A percentile compares a stretch with the other conserved stretches of the same genome.
These are phyloP conservation scores for Stygiomarasmius scandens DNA, from an alignment of 1,284 basidiomycete genomes.

Conservation along the genomic window DNA sequence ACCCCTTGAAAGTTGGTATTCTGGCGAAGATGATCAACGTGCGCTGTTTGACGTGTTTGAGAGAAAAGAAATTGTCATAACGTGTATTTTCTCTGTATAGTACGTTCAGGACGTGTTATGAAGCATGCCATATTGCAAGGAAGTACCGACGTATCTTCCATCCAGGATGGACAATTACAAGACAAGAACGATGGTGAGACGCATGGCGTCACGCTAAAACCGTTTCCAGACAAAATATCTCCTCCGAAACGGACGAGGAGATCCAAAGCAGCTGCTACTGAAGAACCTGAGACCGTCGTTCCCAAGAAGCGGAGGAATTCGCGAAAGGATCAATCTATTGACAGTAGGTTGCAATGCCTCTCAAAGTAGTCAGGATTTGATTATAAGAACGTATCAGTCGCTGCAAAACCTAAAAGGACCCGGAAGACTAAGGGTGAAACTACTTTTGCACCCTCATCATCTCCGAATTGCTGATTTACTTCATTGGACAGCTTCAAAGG, in stretches of 20 bases:
- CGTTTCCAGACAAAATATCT: too few relatives aligned
- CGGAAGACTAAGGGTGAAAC: neutral
- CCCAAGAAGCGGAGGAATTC: neutral
- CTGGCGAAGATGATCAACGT: slow-evolving; percentile 12
- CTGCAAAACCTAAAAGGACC: neutral
- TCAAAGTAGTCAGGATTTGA: too few relatives aligned
- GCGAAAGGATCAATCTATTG: neutral
- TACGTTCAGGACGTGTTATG: too few relatives aligned
- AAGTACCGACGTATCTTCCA: too few relatives aligned
- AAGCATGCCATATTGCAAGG: too few relatives aligned
- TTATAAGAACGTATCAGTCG: neutral
- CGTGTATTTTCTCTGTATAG: too few relatives aligned
- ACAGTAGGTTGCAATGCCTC: too few relatives aligned
- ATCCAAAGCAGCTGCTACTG: neutral
- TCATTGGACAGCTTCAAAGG: slow-evolving; percentile 33
- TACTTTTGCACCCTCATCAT: too few relatives aligned
- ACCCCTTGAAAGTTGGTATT: slow-evolving; percentile 34
- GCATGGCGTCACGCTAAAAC: too few relatives aligned
- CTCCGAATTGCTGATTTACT: slow-evolving; percentile 99
- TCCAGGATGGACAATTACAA: too few relatives aligned
- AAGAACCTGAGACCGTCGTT: neutral
- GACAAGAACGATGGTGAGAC: too few relatives aligned
- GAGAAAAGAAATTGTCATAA: neutral
- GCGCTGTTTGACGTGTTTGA: neutral
- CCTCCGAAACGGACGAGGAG: too few relatives aligned